Base-by-base conservation (phyloP, 2,329 filamentous ascomycete genomes). In the Ilyonectria sp. region DNA sequence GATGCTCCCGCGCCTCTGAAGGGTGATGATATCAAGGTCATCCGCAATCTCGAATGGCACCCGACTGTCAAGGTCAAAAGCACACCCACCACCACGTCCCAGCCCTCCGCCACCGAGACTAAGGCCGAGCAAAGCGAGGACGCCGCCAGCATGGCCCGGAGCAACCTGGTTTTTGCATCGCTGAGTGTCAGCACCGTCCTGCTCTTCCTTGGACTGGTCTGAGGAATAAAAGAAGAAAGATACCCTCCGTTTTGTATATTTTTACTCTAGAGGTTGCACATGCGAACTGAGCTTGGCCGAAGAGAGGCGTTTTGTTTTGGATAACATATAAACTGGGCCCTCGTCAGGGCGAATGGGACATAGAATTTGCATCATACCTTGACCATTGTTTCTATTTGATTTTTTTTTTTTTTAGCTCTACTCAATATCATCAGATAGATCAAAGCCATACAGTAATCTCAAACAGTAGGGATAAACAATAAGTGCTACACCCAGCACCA, bases 11-110 rank as follows among this genome's bases (percentile, higher is more conserved):
- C 83, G 6, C 89, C 89, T 1, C 79, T 88, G 37, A 80, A 79
- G 73, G 83, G 81, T 8, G 80, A 82, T 17, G 79, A 86, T 52
- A 87, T 89, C 75, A 81, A 85, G 76, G 79, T 79, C 29, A 81
- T 88, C 35, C 76, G 82, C 56, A 66, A 77, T 23, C 72, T 68
- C 10, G 68, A 72, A 40, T 77, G 75, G 75, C 53, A 65, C 31
- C 61, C 63, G 47, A 37, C 46, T 11, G 53, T 61, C 58, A 71
- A 69, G 60, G 57, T 54, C 21, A 67, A 68, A 61, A 57, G 56
- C 29, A 74, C 69, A 10, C 54, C 69, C 15, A 62, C 63, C 17
- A 62, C 43, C 19, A 50, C 21, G 13, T 35, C 59, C 2, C 6
- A 31, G 35, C 17, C 57, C 4, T 13, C 71, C 1, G 35, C 72